Percentiles rank a stretch among this genome's conserved stretches.
Evolutionary conservation across 495 filamentous ascomycete genomes (phyloP).

Genomic region (Talaromyces nanjingensis): DNA sequence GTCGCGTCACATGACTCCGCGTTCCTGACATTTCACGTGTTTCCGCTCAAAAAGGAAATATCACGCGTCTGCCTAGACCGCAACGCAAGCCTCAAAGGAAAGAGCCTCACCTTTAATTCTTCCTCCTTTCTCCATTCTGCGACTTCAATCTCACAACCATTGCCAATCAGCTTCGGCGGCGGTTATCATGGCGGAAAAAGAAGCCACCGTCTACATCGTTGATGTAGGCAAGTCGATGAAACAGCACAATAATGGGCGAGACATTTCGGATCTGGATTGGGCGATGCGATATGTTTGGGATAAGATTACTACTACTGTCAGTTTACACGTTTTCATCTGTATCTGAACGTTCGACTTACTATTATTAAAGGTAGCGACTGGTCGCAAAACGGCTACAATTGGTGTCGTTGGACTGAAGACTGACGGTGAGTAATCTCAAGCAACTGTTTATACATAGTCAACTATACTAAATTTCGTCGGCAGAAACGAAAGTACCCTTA

Average conservation of each 20-base stretch:
- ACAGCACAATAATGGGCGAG: slow-evolving; percentile 62
- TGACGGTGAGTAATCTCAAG: slow-evolving; percentile 42
- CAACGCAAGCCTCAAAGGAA: background rate
- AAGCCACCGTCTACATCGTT: slow-evolving; percentile 86
- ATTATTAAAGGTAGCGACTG: slow-evolving; percentile 58
- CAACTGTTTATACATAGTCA: background rate
- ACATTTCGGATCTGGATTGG: slow-evolving; percentile 79
- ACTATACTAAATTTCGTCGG: background rate
- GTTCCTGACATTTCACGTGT: background rate
- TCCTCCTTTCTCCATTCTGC: background rate
- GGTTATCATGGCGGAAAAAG: slow-evolving; percentile 78
- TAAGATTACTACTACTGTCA: slow-evolving; percentile 73
- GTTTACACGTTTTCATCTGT: no score
- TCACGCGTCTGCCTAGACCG: slow-evolving; percentile 5
- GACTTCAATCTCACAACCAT: background rate
- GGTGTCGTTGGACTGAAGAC: slow-evolving; percentile 81
- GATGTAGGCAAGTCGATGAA: slow-evolving; percentile 84
- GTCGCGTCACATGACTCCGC: background rate
- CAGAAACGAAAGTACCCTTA: slow-evolving; percentile 64
- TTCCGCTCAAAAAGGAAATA: background rate
- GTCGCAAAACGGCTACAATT: slow-evolving; percentile 70
- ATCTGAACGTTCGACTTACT: background rate
- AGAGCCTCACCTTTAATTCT: background rate
- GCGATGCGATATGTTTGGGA: slow-evolving; percentile 95
- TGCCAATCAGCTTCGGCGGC: background rate